phyloP scores from a whole-genome alignment of 169 alveolate genomes.

The Cyclospora cayetanensis region DNA sequence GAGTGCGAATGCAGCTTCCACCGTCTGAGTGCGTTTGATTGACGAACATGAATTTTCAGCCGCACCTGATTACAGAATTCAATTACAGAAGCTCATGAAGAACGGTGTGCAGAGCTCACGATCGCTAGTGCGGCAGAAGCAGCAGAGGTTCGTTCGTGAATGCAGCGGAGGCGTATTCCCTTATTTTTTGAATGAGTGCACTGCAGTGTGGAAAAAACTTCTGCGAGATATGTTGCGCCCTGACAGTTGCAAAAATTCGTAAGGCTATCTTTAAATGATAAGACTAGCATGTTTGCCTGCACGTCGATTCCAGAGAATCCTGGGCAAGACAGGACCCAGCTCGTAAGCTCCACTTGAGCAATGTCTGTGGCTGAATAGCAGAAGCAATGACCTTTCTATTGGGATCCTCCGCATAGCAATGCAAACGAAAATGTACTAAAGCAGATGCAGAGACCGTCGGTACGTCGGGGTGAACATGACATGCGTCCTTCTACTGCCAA shows the following conservation, averaged over 20 bases:
- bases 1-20: constrained; percentile 35
- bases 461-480: neutral
- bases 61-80: too few species aligned
- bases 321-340: constrained; percentile 1
- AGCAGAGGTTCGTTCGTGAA: too few species aligned
- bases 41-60: too few species aligned
- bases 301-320: neutral
- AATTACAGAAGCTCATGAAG: neutral
- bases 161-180: too few species aligned
- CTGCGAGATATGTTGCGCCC: constrained; percentile 23
- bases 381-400: too few species aligned
- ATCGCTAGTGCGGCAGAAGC: neutral
- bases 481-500: neutral
- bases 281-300: neutral
- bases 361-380: neutral
- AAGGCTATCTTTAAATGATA: neutral
- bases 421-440: neutral
- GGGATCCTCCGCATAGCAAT: neutral
- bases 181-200: too few species aligned
- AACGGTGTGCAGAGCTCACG: neutral
- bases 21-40: neutral
- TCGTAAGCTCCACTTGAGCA: neutral
- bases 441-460: neutral
- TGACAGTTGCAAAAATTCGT: constrained; percentile 4
- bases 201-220: constrained; percentile 20